Conservation (phyloP, 2,329 filamentous ascomycete genomes). For the Penicillium nordicum region DNA sequence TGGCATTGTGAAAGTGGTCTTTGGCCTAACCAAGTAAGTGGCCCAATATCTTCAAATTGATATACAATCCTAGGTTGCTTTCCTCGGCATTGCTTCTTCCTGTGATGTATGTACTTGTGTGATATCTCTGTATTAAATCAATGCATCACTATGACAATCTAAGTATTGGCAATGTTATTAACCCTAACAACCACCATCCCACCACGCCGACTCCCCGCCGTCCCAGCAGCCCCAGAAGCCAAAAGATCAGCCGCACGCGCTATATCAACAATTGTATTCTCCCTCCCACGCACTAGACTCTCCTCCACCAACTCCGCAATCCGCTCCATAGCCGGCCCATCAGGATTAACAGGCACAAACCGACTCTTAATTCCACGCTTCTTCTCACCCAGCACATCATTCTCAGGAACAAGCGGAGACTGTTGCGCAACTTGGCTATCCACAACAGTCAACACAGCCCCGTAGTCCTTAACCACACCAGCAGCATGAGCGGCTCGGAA, state of each 20-base stretch:
- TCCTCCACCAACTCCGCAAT: slow-evolving; percentile 38
- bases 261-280: slow-evolving; percentile 35
- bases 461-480: slow-evolving; percentile 33
- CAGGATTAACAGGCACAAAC: slow-evolving; percentile 39
- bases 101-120: background rate
- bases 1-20: background rate
- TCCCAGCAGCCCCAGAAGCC: slow-evolving; percentile 27
- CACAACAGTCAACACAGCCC: slow-evolving; percentile 35
- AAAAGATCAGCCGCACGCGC: slow-evolving; percentile 35
- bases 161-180: slow-evolving; percentile 19
- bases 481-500: slow-evolving; percentile 35
- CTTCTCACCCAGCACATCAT: slow-evolving; percentile 17
- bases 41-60: slow-evolving; percentile 3
- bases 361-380: slow-evolving; percentile 29
- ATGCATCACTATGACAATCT: background rate
- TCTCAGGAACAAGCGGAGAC: slow-evolving; percentile 8
- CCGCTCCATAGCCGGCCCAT: slow-evolving; percentile 31
- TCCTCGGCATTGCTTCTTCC: background rate
- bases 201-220: slow-evolving; percentile 26
- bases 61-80: background rate
- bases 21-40: background rate
- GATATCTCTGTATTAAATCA: background rate
- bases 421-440: slow-evolving; percentile 27
- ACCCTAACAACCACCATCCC: slow-evolving; percentile 35
- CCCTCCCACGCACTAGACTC: slow-evolving; percentile 32